Conservation (phyloP, 2,329 filamentous ascomycete genomes). For the Paramyrothecium roridum region DNA sequence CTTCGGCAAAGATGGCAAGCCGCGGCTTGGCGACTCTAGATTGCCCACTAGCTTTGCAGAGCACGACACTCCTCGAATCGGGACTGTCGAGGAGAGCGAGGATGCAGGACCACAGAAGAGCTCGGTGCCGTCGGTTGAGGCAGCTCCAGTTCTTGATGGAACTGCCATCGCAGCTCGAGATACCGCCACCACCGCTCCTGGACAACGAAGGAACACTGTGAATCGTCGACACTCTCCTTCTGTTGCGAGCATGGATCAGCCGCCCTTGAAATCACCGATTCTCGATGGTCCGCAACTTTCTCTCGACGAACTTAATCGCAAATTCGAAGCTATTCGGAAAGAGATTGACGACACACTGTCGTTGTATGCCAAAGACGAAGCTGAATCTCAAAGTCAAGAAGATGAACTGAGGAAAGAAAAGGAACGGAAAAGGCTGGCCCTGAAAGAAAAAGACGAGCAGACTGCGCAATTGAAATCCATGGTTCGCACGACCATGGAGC, state of each 20-base stretch:
- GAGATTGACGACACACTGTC: slow-evolving; percentile 79
- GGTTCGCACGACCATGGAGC: slow-evolving; percentile 73
- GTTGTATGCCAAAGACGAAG: slow-evolving; percentile 68
- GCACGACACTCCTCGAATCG: slow-evolving; percentile 43
- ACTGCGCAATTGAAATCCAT: slow-evolving; percentile 81
- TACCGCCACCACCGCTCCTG: slow-evolving; percentile 39
- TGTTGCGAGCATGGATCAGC: slow-evolving; percentile 52
- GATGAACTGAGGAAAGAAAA: slow-evolving; percentile 72
- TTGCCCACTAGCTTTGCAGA: slow-evolving; percentile 54
- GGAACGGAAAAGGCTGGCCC: slow-evolving; percentile 70
- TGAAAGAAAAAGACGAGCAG: slow-evolving; percentile 88
- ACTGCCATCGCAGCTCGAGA: slow-evolving; percentile 64
- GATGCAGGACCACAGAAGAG: slow-evolving; percentile 42
- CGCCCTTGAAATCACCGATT: slow-evolving; percentile 38
- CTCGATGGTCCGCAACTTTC: slow-evolving; percentile 60
- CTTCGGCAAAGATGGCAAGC: slow-evolving; percentile 60
- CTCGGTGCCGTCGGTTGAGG: slow-evolving; percentile 57
- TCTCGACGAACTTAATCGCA: slow-evolving; percentile 75
- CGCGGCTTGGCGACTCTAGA: slow-evolving; percentile 54
- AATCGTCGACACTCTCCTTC: slow-evolving; percentile 75
- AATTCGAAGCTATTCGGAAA: slow-evolving; percentile 73
- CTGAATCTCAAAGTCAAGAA: slow-evolving; percentile 64
- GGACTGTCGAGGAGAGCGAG: slow-evolving; percentile 40
- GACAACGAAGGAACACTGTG: slow-evolving; percentile 51
- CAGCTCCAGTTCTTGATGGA: slow-evolving; percentile 59